Evolutionary conservation across 768 basidiomycete species (phyloP).

Genomic region (Pleurotus citrinopileatus): DNA sequence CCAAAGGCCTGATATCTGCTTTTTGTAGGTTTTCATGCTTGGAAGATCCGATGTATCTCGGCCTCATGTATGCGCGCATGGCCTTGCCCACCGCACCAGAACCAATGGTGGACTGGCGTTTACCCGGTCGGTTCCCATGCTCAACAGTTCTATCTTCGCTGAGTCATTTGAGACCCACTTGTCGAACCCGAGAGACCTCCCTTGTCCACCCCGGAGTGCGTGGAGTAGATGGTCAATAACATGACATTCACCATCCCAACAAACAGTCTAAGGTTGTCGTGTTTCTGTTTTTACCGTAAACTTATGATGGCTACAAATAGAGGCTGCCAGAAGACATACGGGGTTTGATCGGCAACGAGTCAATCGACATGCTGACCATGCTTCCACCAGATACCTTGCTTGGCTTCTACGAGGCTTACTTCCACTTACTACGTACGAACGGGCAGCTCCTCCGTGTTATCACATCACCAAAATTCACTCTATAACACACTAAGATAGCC

Average conservation of each 20-base stretch:
- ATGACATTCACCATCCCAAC: not conserved
- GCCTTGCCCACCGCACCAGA: not conserved
- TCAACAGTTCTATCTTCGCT: not conserved
- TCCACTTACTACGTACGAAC: no score
- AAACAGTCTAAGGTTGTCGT: not conserved
- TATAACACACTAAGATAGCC: no score
- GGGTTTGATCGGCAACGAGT: conserved; percentile 1
- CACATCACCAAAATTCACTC: no score
- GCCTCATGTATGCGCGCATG: not conserved
- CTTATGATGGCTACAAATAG: not conserved
- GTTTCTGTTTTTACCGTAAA: not conserved
- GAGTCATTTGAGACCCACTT: not conserved
- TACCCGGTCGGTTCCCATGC: not conserved
- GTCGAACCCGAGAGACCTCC: not conserved
- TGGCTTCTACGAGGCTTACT: no score
- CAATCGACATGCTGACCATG: no score
- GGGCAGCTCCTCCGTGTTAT: no score
- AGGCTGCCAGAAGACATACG: not conserved
- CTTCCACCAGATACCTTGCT: no score
- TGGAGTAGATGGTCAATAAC: not conserved
- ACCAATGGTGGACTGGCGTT: not conserved
- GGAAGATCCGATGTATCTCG: not conserved
- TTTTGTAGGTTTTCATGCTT: not conserved
- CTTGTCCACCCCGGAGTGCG: not conserved
- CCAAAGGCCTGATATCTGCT: not conserved